Conservation (phyloP, 768 basidiomycete genomes). For the Multifurca ochricompacta region DNA sequence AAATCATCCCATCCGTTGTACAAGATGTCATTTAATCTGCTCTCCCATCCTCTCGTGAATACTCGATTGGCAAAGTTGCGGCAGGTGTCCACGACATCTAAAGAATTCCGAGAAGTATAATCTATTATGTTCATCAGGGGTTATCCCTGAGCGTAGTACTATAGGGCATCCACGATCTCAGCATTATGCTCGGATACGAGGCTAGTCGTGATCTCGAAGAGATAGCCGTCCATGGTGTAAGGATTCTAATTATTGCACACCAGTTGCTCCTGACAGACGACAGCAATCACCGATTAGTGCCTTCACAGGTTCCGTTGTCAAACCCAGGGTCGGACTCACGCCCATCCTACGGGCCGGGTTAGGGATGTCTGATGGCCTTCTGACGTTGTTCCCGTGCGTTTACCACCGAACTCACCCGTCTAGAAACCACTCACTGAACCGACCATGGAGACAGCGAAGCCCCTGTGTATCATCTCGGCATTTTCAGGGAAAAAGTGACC, state of each 20-base stretch:
- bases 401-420: neutral
- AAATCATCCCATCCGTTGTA: too few relatives aligned
- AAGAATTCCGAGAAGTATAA: conserved; percentile 21
- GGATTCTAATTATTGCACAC: conserved; percentile 22
- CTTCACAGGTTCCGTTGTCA: conserved; percentile 72
- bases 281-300: conserved; percentile 69
- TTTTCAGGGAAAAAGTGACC: conserved; percentile 80
- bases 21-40: too few relatives aligned
- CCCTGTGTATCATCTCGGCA: conserved; percentile 83
- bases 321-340: conserved; percentile 73
- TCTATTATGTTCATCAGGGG: neutral
- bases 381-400: conserved; percentile 77
- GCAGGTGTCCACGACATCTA: conserved; percentile 15
- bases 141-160: conserved; percentile 3
- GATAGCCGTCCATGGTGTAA: conserved; percentile 55
- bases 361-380: conserved; percentile 85
- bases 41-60: conserved; percentile 21
- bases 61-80: conserved; percentile 18
- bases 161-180: conserved; percentile 69
- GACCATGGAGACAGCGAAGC: conserved; percentile 42
- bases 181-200: conserved; percentile 75
- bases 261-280: neutral
- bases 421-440: neutral
- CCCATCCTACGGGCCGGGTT: conserved; percentile 91
- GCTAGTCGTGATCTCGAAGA: conserved; percentile 64